Evolutionary conservation across 106 monocot genomes (phyloP).

Genomic region (Chionographis japonica): DNA sequence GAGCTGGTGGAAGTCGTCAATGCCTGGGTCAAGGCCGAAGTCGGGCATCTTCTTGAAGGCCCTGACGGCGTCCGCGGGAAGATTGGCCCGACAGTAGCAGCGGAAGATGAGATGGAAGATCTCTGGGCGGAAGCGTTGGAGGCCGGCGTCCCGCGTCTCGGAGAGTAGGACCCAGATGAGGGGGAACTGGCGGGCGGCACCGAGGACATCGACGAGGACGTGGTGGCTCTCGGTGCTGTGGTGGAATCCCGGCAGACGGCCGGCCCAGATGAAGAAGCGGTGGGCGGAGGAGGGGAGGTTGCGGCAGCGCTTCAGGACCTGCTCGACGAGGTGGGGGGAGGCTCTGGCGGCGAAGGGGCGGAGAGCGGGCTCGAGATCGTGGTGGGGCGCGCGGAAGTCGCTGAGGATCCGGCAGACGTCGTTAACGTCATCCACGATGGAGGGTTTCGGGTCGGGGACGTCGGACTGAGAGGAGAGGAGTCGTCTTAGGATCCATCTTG

Average conservation of each 20-base stretch:
- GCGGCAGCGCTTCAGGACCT: conserved; percentile 52
- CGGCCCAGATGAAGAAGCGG: conserved; percentile 64
- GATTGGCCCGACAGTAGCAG: conserved; percentile 50
- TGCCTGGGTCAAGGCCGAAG: conserved; percentile 43
- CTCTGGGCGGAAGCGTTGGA: conserved; percentile 8
- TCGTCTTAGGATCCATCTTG: no score
- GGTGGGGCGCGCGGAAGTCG: conserved; percentile 62
- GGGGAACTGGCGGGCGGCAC: conserved; percentile 51
- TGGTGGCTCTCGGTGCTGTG: conserved; percentile 21
- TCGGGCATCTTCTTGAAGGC: conserved; percentile 59
- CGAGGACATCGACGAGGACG: conserved; percentile 46
- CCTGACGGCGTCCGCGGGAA: conserved; percentile 56
- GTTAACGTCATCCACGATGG: conserved; percentile 18
- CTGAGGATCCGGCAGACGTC: conserved; percentile 68
- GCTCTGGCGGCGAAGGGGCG: conserved; percentile 35
- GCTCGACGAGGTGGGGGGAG: conserved; percentile 39
- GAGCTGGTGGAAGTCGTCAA: conserved; percentile 54
- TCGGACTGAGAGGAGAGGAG: not conserved
- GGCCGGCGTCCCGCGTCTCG: conserved; percentile 20
- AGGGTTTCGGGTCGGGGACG: not conserved
- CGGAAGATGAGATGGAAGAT: conserved; percentile 64
- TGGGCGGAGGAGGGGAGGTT: conserved; percentile 46
- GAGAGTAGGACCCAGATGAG: conserved; percentile 65
- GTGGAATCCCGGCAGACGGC: conserved; percentile 26
- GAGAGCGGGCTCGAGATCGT: conserved; percentile 62